Evolutionary conservation across 352 stramenopile genomes (phyloP).

Genomic region (Achlya hypogyna): DNA sequence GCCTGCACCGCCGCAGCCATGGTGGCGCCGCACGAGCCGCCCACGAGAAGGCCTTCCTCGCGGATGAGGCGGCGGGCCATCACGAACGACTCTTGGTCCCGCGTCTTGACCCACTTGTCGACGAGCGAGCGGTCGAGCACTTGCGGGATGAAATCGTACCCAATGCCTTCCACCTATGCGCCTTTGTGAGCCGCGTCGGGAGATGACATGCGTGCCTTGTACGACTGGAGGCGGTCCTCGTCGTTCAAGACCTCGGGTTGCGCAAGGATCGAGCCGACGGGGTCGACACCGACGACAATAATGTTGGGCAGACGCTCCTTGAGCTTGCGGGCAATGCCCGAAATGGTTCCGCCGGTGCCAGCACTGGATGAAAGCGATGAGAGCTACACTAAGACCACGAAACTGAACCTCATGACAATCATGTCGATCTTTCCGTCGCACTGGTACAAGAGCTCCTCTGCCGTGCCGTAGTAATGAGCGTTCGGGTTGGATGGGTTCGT

Average conservation of each 20-base stretch:
- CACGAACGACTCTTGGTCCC: constrained; percentile 91
- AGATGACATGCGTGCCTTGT: constrained; percentile 44
- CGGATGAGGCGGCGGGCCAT: constrained; percentile 91
- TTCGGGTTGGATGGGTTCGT: constrained; percentile 91
- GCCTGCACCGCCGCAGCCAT: constrained; percentile 76
- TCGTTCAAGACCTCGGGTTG: constrained; percentile 88
- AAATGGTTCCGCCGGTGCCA: constrained; percentile 93
- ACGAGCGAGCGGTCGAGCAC: constrained; percentile 89
- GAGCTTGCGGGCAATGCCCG: constrained; percentile 88
- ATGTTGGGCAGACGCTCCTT: constrained; percentile 86
- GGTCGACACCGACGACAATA: constrained; percentile 83
- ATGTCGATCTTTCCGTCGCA: constrained; percentile 91
- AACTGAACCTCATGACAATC: constrained; percentile 72
- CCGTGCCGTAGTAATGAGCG: constrained; percentile 93
- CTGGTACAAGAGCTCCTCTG: constrained; percentile 89
- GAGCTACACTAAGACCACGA: not conserved
- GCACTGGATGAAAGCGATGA: constrained; percentile 30
- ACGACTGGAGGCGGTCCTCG: constrained; percentile 74
- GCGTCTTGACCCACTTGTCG: constrained; percentile 92
- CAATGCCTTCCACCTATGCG: constrained; percentile 92
- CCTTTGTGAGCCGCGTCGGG: not conserved
- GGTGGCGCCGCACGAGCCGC: constrained; percentile 86
- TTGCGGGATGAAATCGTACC: constrained; percentile 94
- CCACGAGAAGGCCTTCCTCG: constrained; percentile 91
- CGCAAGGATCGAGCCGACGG: constrained; percentile 89